phyloP scores from a whole-genome alignment of 2,329 filamentous ascomycete species.

The Zymoseptoria tritici region DNA sequence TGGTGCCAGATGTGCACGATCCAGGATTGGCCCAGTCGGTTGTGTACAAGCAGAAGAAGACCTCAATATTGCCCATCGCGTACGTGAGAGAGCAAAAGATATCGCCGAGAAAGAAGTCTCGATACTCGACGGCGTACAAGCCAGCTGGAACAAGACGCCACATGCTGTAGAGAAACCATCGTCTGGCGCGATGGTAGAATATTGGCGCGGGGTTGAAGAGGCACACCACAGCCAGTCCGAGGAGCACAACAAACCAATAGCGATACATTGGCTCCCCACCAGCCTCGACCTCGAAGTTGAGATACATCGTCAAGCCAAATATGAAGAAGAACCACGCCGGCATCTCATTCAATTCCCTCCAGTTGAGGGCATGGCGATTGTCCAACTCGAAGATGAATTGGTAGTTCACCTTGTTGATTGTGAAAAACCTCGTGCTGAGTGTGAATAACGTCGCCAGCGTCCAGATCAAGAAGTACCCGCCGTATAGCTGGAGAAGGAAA shows the following conservation, averaged over 20 bases:
- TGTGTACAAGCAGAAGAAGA: constrained; percentile 94
- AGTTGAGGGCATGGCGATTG: constrained; percentile 70
- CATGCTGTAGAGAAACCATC: constrained; percentile 83
- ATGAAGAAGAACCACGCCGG: constrained; percentile 74
- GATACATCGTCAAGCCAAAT: constrained; percentile 74
- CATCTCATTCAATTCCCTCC: constrained; percentile 79
- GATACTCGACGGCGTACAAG: constrained; percentile 87
- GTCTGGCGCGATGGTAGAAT: constrained; percentile 67
- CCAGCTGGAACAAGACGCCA: constrained; percentile 81
- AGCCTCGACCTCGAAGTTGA: constrained; percentile 68
- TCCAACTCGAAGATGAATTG: constrained; percentile 87
- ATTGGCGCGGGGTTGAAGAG: constrained; percentile 66
- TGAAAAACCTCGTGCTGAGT: constrained; percentile 77
- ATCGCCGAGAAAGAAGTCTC: constrained; percentile 94
- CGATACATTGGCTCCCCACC: constrained; percentile 62
- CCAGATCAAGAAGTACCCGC: constrained; percentile 79
- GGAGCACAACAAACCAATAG: constrained; percentile 78
- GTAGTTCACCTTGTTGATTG: constrained; percentile 82
- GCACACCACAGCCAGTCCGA: constrained; percentile 59
- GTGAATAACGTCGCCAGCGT: constrained; percentile 78
- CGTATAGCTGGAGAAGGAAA: constrained; percentile 62
- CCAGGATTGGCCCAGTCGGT: constrained; percentile 62
- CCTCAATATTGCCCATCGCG: constrained; percentile 74
- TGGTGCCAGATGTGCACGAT: constrained; percentile 80
- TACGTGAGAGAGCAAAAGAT: constrained; percentile 97